A percentile compares a stretch with the other conserved stretches of the same genome.
Conservation (phyloP, 148 eudicot genomes). For the Camellia granthamiana region DNA sequence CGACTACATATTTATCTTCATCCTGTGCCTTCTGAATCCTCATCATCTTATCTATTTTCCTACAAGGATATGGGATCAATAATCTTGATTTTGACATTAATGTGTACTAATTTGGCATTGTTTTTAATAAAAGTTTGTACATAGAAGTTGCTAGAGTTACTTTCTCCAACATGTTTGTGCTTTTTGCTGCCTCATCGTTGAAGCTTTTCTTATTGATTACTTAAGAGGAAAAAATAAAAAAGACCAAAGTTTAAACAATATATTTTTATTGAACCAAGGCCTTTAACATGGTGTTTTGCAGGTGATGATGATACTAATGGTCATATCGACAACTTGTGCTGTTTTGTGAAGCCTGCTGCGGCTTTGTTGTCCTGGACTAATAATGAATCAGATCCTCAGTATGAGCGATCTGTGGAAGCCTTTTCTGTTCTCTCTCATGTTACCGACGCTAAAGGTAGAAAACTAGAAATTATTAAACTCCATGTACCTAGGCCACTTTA, state of each 20-base stretch:
- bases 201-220: neutral
- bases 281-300: constrained; percentile 24
- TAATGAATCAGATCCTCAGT: constrained; percentile 79
- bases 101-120: too few species aligned
- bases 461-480: constrained; percentile 77
- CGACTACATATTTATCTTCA: too few species aligned
- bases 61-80: too few species aligned
- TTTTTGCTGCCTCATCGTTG: neutral
- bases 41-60: too few species aligned
- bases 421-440: constrained; percentile 59
- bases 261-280: neutral
- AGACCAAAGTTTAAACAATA: neutral
- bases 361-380: constrained; percentile 89
- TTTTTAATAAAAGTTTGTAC: neutral
- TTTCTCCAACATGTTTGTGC: neutral
- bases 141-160: neutral
- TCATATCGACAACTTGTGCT: constrained; percentile 89
- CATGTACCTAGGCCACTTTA: constrained; percentile 83
- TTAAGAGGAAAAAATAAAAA: neutral
- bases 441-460: constrained; percentile 81
- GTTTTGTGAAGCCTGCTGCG: constrained; percentile 88
- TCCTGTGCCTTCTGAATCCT: too few species aligned
- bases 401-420: constrained; percentile 74
- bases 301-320: constrained; percentile 99
- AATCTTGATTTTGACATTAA: too few species aligned